Base-by-base conservation (phyloP, 305 asterid species). In the Petunia hybrid region DNA sequence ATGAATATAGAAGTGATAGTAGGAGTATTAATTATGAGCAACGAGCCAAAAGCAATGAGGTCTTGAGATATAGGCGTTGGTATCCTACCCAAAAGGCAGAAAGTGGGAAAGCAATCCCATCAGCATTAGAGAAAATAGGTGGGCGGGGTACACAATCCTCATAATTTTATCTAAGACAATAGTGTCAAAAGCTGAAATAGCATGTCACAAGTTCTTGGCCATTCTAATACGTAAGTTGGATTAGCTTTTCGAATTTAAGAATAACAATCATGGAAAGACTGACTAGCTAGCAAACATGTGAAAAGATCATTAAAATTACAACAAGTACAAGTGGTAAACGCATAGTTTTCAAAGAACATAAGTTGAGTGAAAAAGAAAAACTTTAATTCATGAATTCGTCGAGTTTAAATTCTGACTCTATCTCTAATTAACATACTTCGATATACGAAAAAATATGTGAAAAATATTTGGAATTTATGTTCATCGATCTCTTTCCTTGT, bases 21-120 rank as follows among this genome's bases (percentile, higher is more conserved):
- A 22, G n/a, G n/a, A n/a, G n/a, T n/a, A 22, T 22, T 36, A 53
- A 14, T 74, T 53, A 74, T 74, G 78, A 74, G 53, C 57, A 46
- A 41, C 6, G 1, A 74, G 78, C 14, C 78, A 74, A 74, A 74
- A 36, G 4, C 48, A 74, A 51, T 13, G 43, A 36, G 38, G 4
- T 73, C 36, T 73, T 73, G 46, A 51, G 46, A 73, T 48, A 45
- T 22, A 51, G 10, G 35, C 36, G 36, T 38, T 13, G 13, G 79
- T 53, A 7, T 74, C 79, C 79, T 36, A 74, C n/a, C 79, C 56
- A 74, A n/a, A 74, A 53, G 79, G 79, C 64, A 74, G 48, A 74
- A 74, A 74, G 46, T 53, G 64, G n/a, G n/a, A 74, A 74, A 74
- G 14, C 46, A 74, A 74, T 73, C 62, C 78, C 78, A 73, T 48